Evolutionary conservation across 202 grass and related monocot species (phyloP).

Genomic region (Elaeis oleifera): DNA sequence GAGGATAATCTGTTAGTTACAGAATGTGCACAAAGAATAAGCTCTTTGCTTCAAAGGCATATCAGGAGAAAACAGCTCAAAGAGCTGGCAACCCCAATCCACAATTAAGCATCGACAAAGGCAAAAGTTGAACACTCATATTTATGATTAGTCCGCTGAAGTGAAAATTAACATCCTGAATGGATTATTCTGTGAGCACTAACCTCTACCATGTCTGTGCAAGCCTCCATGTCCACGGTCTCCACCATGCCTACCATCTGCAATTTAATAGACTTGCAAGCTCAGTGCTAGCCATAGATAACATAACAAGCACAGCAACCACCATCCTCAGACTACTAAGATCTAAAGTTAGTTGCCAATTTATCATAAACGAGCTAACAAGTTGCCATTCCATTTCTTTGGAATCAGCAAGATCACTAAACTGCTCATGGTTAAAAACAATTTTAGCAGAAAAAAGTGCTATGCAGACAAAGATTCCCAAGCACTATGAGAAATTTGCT

Average conservation of each 20-base stretch:
- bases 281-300: conserved; percentile 5
- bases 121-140: neutral
- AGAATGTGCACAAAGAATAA: neutral
- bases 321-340: conserved; percentile 9
- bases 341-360: no score
- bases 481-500: no score
- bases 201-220: conserved; percentile 65
- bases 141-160: neutral
- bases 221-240: conserved; percentile 58
- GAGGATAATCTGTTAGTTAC: conserved; percentile 49
- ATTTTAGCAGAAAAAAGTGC: no score
- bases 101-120: neutral
- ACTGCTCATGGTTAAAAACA: no score
- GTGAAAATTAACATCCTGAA: neutral
- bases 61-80: neutral
- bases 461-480: no score
- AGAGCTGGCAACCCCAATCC: neutral
- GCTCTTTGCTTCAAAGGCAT: neutral
- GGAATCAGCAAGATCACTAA: no score
- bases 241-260: conserved; percentile 53
- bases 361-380: no score
- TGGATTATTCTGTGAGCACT: neutral
- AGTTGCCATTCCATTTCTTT: no score
- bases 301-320: neutral
- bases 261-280: neutral